A percentile compares a stretch with the other conserved stretches of the same genome.
Evolutionary conservation across 192 early-diverging fungal species (phyloP).

Genomic region (Cladochytrium replicatum): DNA sequence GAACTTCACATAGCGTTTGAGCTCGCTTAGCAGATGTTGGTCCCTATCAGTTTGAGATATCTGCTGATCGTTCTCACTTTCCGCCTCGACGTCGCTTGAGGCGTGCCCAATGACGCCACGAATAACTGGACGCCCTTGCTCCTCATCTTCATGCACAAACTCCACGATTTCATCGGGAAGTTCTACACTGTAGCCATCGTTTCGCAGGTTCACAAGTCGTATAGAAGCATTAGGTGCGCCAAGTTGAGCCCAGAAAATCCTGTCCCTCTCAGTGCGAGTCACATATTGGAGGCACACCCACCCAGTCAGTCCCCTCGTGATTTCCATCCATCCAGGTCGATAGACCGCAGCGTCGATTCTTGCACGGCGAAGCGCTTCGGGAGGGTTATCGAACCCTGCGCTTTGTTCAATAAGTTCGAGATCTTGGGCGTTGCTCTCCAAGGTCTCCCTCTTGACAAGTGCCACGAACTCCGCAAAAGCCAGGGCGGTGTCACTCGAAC

Average conservation of each 20-base stretch:
- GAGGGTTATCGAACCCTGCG: neutral
- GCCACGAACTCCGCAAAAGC: conserved; percentile 20
- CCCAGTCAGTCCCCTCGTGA: conserved; percentile 10
- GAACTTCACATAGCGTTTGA: conserved; percentile 32
- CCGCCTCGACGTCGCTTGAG: neutral
- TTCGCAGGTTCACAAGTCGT: neutral
- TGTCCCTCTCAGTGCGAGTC: too few species aligned
- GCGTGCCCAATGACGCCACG: conserved; percentile 10
- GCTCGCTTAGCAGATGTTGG: conserved; percentile 9
- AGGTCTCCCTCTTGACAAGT: conserved; percentile 18
- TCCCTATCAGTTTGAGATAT: neutral
- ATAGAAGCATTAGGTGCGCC: neutral
- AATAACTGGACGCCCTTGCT: too few species aligned
- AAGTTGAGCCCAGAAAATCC: too few species aligned
- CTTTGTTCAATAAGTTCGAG: neutral
- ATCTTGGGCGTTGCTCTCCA: conserved; percentile 1
- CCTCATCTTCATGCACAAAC: conserved; percentile 1
- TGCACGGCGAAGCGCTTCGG: neutral
- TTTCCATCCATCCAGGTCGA: conserved; percentile 14
- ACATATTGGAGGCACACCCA: conserved; percentile 32
- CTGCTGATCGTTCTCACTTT: neutral
- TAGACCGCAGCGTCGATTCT: neutral
- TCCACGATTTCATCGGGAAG: conserved; percentile 12
- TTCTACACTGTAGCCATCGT: neutral
- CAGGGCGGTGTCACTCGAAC: conserved; percentile 18